Base-by-base conservation (phyloP, 306 rosid genomes). In the Lathyrus tuberosus region DNA sequence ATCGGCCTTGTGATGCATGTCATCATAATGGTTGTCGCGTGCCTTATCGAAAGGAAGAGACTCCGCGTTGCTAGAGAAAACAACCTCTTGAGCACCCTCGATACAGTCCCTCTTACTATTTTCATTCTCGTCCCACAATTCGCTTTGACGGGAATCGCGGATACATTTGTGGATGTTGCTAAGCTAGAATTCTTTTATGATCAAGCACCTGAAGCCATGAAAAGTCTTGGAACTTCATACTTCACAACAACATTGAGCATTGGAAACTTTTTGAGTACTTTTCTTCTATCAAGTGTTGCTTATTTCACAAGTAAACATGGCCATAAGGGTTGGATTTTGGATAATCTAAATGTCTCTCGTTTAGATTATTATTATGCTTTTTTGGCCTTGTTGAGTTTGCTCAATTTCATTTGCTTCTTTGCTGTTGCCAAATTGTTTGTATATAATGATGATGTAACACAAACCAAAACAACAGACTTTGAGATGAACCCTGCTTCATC, bases 1-100 rank as follows among this genome's bases (percentile, higher is more conserved):
- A 71, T 77, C 52, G 92, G 98, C 71, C 86, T 92, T 43, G 81
- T 82, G 24, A 16, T 89, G 12, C 92, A 89, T 26, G 28, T 77
- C 67, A 44, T 79, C 8, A 57, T 89, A 74, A 83, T 82, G 96
- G 37, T 68, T 54, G 59, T 71, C 15, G 91, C 96, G 16, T 83
- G 71, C 72, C 62, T 87, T 2, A 80, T 69, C 1, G 96, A 87
- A 56, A 81, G 86, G 17, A 82, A 76, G 71, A 84, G 95, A 58
- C 86, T 92, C 18, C 37, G 56, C 17, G 83, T 78, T 10, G 82
- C 84, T 18, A 75, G 76, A 71, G 77, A 87, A 68, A 74, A 77
- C 0, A 12, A 72, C 1, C 74, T 74, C 5, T 70, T 75, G 12
- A 76, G 30, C 1, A 11, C 42, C 10, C 2, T 9, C 9, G 91